phyloP scores from a whole-genome alignment of 169 alveolate genomes.

The Plasmodium yoelii region DNA sequence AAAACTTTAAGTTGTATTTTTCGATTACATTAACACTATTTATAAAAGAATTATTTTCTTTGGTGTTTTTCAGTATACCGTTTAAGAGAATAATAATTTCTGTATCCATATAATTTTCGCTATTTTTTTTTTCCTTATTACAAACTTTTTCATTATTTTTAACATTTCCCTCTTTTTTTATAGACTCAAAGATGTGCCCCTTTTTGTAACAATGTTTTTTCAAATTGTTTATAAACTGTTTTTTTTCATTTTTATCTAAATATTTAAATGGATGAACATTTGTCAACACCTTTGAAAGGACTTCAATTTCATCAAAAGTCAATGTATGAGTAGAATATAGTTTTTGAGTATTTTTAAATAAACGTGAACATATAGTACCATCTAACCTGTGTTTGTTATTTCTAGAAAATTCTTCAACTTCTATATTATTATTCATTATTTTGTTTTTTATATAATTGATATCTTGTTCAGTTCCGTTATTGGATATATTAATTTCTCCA shows the following conservation, averaged over 20 bases:
- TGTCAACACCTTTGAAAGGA: conserved; percentile 14
- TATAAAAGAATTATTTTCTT: conserved; percentile 35
- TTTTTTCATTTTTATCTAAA: conserved; percentile 69
- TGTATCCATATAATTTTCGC: background rate
- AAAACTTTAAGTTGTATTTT: conserved; percentile 10
- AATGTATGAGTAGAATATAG: conserved; percentile 8
- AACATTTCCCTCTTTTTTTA: background rate
- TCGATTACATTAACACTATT: conserved; percentile 57
- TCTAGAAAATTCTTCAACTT: conserved; percentile 4
- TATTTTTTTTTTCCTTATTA: background rate
- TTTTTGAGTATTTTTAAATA: conserved; percentile 12
- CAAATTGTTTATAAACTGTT: conserved; percentile 26
- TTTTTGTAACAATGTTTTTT: conserved; percentile 44
- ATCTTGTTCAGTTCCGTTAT: conserved; percentile 16
- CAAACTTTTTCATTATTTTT: background rate
- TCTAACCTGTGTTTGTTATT: conserved; percentile 11
- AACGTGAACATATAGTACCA: conserved; percentile 51
- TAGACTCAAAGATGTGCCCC: conserved; percentile 20
- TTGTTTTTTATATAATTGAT: conserved; percentile 14
- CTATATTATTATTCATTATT: conserved; percentile 15
- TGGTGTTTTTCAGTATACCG: conserved; percentile 56
- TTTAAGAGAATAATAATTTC: conserved; percentile 40
- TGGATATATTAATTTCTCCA: conserved; percentile 30
- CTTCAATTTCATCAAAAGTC: conserved; percentile 72
- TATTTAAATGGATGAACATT: conserved; percentile 26